Base-by-base conservation (phyloP, 257 asterid genomes). In the Penstemon newberryi region DNA sequence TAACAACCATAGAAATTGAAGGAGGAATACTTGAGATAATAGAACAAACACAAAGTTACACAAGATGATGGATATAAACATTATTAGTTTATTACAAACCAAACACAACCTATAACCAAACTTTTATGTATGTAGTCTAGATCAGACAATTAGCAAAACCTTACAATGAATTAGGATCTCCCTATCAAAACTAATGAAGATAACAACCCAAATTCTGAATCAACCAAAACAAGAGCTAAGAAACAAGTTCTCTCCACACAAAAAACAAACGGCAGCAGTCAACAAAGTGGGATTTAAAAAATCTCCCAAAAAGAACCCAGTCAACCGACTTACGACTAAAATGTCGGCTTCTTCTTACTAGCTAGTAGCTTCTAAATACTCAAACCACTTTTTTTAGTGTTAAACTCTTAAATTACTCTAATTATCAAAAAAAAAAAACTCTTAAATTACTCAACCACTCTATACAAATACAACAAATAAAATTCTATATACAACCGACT, bases 301-400 rank as follows among this genome's bases (percentile, higher is more conserved):
- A 49, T 54, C 9, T 19, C 57, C 78, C 74, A 33, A 66, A 12
- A 65, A 71, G 25, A 56, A 56, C 57, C 76, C 66, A 7, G 65
- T n/a, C 69, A 71, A 61, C 63, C 70, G 69, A 11, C 64, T 53
- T 58, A 46, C 54, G 44, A 45, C 71, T 67, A 43, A 75, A 62
- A 71, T 70, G 79, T 75, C 72, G 79, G 79, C 80, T 73, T 73
- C 76, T 75, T 76, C 79, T 38, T 43, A 10, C 44, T 45, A 62
- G 75, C 60, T 49, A 11, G 15, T 18, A 74, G 68, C 62, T 76
- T 64, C 51, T 55, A 56, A 42, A 18, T 18, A 25, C 18, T 64
- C 13, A 40, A 40, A 54, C 60, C 69, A 33, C 15, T 7, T 40
- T 19, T 53, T 65, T 49, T 6, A 43, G 10, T 4, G 52, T 53